Evolutionary conservation across 2,329 filamentous ascomycete species (phyloP).

Genomic region (Fusarium pilosicola): DNA sequence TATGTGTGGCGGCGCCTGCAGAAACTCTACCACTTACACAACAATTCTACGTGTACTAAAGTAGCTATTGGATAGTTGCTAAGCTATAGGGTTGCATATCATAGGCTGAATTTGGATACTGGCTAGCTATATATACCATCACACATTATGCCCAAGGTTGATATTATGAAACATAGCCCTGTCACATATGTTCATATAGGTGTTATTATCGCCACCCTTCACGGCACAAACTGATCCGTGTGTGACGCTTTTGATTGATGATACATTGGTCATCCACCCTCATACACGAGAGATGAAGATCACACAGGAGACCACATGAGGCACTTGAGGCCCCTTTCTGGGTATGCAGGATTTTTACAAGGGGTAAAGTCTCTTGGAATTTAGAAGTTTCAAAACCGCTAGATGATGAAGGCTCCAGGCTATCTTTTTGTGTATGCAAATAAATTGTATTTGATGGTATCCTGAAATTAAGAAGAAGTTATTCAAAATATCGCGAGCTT

Average conservation of each 20-base stretch:
- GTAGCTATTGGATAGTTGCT: neutral
- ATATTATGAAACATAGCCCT: neutral
- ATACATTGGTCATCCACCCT: neutral
- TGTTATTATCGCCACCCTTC: neutral
- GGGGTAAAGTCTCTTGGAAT: neutral
- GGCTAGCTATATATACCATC: neutral
- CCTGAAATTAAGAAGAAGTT: constrained; percentile 34
- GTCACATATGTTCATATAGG: neutral
- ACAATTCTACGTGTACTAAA: constrained; percentile 78
- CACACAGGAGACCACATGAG: neutral
- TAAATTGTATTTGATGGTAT: constrained; percentile 36
- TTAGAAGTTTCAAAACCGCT: neutral
- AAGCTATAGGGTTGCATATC: neutral
- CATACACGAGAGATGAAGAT: neutral
- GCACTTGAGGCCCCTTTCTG: neutral
- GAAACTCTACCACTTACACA: constrained; percentile 79
- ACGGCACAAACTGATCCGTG: neutral
- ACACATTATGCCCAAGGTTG: constrained; percentile 5
- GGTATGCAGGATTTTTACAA: neutral
- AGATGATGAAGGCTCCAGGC: neutral
- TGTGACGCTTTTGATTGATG: neutral
- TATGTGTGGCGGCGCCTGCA: constrained; percentile 79
- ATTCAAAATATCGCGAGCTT: constrained; percentile 39
- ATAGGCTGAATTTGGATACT: neutral
- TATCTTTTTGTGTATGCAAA: constrained; percentile 1